phyloP scores from a whole-genome alignment of 768 basidiomycete species.

The Tremella fuciformis region DNA sequence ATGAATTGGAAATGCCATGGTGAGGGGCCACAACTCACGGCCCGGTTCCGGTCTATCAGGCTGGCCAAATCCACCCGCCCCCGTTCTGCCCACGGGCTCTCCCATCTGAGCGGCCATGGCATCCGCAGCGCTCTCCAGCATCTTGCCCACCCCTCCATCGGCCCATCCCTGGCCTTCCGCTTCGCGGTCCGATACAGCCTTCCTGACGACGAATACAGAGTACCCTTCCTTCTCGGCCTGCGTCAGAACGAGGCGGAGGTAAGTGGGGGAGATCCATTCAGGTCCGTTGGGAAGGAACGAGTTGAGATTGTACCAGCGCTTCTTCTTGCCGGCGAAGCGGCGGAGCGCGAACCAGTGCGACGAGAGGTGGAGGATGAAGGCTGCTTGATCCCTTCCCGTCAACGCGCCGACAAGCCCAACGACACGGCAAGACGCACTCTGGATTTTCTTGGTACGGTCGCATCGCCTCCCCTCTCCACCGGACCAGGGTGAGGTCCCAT shows the following conservation, averaged over 20 bases:
- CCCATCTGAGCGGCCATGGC: slow-evolving; percentile 64
- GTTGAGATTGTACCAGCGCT: slow-evolving; percentile 85
- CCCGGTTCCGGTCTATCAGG: slow-evolving; percentile 6
- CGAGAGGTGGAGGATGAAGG: slow-evolving; percentile 78
- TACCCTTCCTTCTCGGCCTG: slow-evolving; percentile 81
- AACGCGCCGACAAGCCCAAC: background rate
- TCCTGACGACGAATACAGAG: slow-evolving; percentile 42
- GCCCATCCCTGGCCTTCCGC: slow-evolving; percentile 30
- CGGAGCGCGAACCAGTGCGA: slow-evolving; percentile 89
- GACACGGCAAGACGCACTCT: slow-evolving; percentile 58
- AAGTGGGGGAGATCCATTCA: slow-evolving; percentile 78
- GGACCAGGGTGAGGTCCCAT: slow-evolving; percentile 74
- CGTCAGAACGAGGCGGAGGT: slow-evolving; percentile 79
- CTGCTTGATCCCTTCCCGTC: slow-evolving; percentile 66
- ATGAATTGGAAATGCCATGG: background rate
- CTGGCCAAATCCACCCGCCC: slow-evolving; percentile 11
- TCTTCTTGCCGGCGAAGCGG: slow-evolving; percentile 58
- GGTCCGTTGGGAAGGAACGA: slow-evolving; percentile 64
- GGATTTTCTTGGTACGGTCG: slow-evolving; percentile 69
- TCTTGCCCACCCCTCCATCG: slow-evolving; percentile 71
- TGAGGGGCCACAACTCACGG: slow-evolving; percentile 10
- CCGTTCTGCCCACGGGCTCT: slow-evolving; percentile 59
- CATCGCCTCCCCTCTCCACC: slow-evolving; percentile 84
- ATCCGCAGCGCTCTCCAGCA: slow-evolving; percentile 69
- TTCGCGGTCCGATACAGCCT: slow-evolving; percentile 13